phyloP scores from a whole-genome alignment of 441 rosid species.

The Euphorbia corollata region DNA sequence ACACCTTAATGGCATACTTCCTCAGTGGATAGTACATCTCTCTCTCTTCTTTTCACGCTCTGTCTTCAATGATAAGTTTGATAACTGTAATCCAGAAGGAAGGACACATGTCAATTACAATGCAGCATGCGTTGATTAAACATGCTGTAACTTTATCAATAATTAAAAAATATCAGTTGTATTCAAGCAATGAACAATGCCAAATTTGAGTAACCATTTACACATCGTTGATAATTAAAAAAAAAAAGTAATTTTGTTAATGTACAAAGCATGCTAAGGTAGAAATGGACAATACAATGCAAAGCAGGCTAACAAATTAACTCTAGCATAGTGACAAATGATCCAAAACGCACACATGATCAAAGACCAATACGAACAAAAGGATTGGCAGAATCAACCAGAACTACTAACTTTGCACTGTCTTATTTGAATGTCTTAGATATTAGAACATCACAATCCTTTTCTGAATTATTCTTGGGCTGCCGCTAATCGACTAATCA shows the following conservation, averaged over 20 bases:
- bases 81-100: constrained; percentile 13
- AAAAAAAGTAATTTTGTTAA: too few relatives aligned
- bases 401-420: too few relatives aligned
- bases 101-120: not conserved
- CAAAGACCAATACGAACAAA: too few relatives aligned
- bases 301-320: too few relatives aligned
- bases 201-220: too few relatives aligned
- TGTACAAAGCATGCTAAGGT: too few relatives aligned
- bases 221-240: too few relatives aligned
- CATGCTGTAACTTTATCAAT: not conserved
- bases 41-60: constrained; percentile 27
- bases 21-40: constrained; percentile 27
- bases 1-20: constrained; percentile 26
- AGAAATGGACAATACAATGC: too few relatives aligned
- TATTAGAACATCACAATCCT: not conserved
- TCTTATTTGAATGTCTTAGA: not conserved
- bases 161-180: too few relatives aligned
- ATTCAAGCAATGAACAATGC: not conserved
- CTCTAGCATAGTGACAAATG: too few relatives aligned
- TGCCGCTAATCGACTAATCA: not conserved
- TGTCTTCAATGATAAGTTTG: constrained; percentile 27
- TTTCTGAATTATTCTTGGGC: not conserved
- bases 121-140: not conserved
- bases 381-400: too few relatives aligned
- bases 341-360: too few relatives aligned